Conservation (phyloP, 2,329 filamentous ascomycete genomes). For the Sclerotinia nivalis region DNA sequence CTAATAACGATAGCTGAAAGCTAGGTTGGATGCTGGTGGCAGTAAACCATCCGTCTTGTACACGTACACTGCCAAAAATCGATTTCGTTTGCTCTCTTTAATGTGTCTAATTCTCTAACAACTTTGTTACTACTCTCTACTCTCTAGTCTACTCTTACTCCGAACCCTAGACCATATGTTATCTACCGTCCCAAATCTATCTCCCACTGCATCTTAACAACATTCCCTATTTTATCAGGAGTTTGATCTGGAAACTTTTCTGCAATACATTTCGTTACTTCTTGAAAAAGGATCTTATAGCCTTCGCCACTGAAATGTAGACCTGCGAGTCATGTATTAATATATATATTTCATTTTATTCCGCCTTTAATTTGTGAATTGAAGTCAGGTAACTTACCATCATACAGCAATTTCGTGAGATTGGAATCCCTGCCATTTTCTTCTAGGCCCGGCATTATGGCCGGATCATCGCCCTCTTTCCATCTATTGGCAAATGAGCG, state of each 20-base stretch:
- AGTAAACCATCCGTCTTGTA: no score
- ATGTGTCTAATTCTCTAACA: neutral
- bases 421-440: neutral
- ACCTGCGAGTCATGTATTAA: neutral
- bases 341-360: neutral
- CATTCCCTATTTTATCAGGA: conserved; percentile 3
- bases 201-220: conserved; percentile 14
- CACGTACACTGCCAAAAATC: neutral
- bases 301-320: conserved; percentile 20
- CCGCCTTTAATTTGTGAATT: no score
- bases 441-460: conserved; percentile 15
- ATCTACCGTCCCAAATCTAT: conserved; percentile 15
- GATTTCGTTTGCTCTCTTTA: no score
- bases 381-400: neutral
- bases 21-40: neutral
- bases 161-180: neutral
- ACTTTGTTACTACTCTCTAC: neutral
- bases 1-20: neutral
- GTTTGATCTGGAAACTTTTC: conserved; percentile 11
- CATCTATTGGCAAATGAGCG: neutral
- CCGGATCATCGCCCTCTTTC: conserved; percentile 4
- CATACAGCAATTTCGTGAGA: neutral
- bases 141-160: neutral
- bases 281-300: conserved; percentile 19
- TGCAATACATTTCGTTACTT: conserved; percentile 9